Conservation (phyloP, 1,139 yeast genomes). For the Candida tunisiensis region DNA sequence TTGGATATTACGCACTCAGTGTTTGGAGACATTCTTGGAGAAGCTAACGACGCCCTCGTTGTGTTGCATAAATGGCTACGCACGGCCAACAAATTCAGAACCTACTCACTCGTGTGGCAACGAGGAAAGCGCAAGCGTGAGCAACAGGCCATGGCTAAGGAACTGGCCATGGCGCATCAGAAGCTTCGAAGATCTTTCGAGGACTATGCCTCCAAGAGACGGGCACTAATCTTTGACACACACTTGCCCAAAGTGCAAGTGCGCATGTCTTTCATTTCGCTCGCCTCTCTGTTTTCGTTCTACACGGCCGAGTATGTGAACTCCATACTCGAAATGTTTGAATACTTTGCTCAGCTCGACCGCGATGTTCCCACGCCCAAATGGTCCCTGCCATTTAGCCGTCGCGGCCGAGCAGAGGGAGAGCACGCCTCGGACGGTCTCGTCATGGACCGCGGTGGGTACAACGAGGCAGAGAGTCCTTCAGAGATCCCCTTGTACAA, state of each 20-base stretch:
- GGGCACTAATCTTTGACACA: no score
- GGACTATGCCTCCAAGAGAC: constrained; percentile 1
- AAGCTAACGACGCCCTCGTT: no score
- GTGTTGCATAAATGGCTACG: constrained; percentile 1
- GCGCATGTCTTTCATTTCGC: constrained; percentile 5
- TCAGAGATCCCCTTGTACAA: constrained; percentile 3
- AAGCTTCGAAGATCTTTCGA: no score
- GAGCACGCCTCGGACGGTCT: not conserved
- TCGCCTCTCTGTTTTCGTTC: constrained; percentile 8
- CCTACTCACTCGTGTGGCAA: constrained; percentile 1
- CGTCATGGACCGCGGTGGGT: not conserved
- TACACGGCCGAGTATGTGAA: constrained; percentile 3
- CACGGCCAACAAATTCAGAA: constrained; percentile 7
- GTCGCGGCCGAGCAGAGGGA: not conserved
- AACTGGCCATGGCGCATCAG: no score
- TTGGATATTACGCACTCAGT: not conserved
- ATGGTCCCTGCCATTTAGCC: constrained; percentile 5
- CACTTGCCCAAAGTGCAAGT: constrained; percentile 3
- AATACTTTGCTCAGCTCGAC: constrained; percentile 6
- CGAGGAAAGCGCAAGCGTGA: constrained; percentile 2
- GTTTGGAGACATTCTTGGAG: not conserved
- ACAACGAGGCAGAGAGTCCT: constrained; percentile 1
- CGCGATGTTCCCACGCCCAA: constrained; percentile 7
- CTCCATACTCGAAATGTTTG: constrained; percentile 2
- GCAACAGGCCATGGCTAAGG: constrained; percentile 3